Base-by-base conservation (phyloP, 164 flowering plant genomes). In the Sedum album region DNA sequence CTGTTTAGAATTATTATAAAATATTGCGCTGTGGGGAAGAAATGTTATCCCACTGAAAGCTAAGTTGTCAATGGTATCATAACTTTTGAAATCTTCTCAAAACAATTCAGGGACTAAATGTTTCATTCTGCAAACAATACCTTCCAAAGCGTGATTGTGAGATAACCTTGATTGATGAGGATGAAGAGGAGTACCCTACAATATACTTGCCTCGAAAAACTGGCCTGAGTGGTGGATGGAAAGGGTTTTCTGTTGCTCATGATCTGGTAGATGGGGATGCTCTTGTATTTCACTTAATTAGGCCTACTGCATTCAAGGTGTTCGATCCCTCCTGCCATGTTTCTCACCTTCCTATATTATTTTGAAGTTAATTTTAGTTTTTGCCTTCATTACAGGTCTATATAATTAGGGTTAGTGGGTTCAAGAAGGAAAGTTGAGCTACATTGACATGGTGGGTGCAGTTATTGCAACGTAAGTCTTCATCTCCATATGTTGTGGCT, bases 181-280 rank as follows among this genome's bases (percentile, higher is more conserved):
- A 71, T 4, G 79, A 69, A 7, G 53, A 75, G 18, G 77, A 79
- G 68, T 75, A 62, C 36, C 41, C 66, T 2, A 75, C 80, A 15
- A 72, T 75, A 44, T 84, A 79, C 44, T 72, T 80, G 66, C 74
- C 76, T 6, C 11, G 70, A 4, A 82, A 78, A 55, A 69, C 71
- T 1, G 82, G 84, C 14, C 76, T 84, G 4, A 81, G 88, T 51
- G 83, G 79, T 70, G 88, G 88, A 17, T 84, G 88, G 88, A 78
- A 75, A 70, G 83, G 80, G n/a, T 84, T 82, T 60, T 65, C 88
- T 8, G 55, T 82, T 49, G 77, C 77, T 61, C 86, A 84, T 72
- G 71, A 73, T 11, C 69, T 81, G 69, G 77, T 48, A 10, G 84
- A 81, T 69, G 86, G 86, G 30, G 84, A 84, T 78, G 79, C 79